Evolutionary conservation across 805 yeast genomes (phyloP), one percentile per base, ranked within the genome.

Genomic region (Candida cerambycidarum): DNA sequence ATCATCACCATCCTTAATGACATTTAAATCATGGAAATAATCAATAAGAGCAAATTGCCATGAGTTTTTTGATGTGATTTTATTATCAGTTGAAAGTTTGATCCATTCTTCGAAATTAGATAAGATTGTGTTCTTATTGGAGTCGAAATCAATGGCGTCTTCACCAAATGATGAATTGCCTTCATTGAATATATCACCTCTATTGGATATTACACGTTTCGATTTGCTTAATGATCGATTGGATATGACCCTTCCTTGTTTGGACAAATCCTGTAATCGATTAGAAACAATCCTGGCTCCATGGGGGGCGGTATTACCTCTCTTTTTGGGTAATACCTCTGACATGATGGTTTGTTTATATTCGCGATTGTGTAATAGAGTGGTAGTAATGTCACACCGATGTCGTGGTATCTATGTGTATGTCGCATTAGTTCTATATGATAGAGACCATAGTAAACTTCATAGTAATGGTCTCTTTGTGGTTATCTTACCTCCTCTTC

Each of bases 31-130:
- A 52, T 73, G 71, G 54, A 76, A 76, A 54, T 76, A 76, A 50
- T 75, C 80, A 45, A 76, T 76, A 46, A 76, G 59, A 0, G 71
- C 73, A 47, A 71, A 68, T 39, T 70, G 66, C 82, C 82, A 76
- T 37, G 75, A 63, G 51, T 76, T 76, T 32, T 60, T 64, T 28
- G 69, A 51, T 17, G 75, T 76, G 55, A 76, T 72, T 53, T 75
- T 76, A 57, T 76, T 69, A 47, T 69, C 74, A 3, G 73, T 68
- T 5, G 76, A 66, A 30, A 73, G 58, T 46, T 72, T 71, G 56
- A 73, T 71, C 78, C 78, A 73, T 51, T 71, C 76, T 51, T 73
- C 77, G 52, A 72, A 73, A 48, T 65, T 69, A 28, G 70, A 61
- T 50, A 70, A 53, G 44, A 70, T 69, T 14, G 75, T 69, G 43